These are phyloP conservation scores for Aspergillus vadensis DNA, from an alignment of 2,329 filamentous ascomycete species.

Conservation along the genomic window DNA sequence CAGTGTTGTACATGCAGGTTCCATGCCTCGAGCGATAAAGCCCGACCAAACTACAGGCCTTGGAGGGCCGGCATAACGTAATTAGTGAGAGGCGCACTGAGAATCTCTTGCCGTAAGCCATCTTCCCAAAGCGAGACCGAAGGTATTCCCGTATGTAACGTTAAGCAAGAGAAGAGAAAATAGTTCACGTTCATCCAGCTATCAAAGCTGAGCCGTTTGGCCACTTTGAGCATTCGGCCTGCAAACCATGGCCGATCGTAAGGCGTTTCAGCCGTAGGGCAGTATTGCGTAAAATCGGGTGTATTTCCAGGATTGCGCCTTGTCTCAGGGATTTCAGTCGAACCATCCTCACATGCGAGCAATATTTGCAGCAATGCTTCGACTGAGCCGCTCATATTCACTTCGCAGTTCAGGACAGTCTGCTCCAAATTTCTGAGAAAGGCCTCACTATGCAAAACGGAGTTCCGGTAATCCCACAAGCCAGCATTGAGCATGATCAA, in stretches of 20 bases:
- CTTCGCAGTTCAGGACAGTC: slow-evolving; percentile 37
- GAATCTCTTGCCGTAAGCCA: slow-evolving; percentile 39
- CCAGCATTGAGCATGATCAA: slow-evolving; percentile 43
- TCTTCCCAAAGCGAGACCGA: slow-evolving; percentile 34
- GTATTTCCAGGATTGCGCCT: background rate
- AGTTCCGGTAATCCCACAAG: slow-evolving; percentile 44
- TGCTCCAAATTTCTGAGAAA: slow-evolving; percentile 39
- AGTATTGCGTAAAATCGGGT: slow-evolving; percentile 35
- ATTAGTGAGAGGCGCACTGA: slow-evolving; percentile 39
- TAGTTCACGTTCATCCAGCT: slow-evolving; percentile 40
- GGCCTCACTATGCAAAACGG: slow-evolving; percentile 28
- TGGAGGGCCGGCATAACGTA: slow-evolving; percentile 33
- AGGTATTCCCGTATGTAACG: slow-evolving; percentile 28
- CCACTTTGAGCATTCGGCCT: slow-evolving; percentile 44
- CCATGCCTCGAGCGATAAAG: background rate
- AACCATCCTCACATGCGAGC: slow-evolving; percentile 38
- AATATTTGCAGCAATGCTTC: slow-evolving; percentile 45
- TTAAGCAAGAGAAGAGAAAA: slow-evolving; percentile 41
- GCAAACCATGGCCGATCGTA: slow-evolving; percentile 43
- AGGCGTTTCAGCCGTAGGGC: slow-evolving; percentile 24
- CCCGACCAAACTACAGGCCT: slow-evolving; percentile 2
- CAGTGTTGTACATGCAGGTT: background rate
- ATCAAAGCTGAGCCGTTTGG: slow-evolving; percentile 36
- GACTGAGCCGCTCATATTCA: slow-evolving; percentile 40
- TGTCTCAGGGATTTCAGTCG: background rate